Evolutionary conservation across 129 eudicot genomes (phyloP).

Genomic region (Flaveria sonorensis): DNA sequence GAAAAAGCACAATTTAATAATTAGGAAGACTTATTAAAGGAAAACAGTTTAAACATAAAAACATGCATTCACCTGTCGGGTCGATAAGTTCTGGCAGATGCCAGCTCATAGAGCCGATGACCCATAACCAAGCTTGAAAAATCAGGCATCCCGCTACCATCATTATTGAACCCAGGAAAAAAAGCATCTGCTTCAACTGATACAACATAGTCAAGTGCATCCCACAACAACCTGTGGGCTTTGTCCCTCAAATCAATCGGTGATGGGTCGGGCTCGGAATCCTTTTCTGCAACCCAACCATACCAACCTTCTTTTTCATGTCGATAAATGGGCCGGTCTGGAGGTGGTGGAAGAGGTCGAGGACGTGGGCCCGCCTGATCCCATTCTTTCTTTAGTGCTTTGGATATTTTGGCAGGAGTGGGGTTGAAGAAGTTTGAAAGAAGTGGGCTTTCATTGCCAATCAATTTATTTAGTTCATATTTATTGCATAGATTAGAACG

Average conservation of each 20-base stretch:
- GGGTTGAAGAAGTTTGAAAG: constrained; percentile 36
- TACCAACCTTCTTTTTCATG: constrained; percentile 99
- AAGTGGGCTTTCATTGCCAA: constrained; percentile 71
- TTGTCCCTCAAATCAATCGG: constrained; percentile 61
- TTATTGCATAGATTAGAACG: constrained; percentile 82
- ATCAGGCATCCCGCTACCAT: constrained; percentile 87
- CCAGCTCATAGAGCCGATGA: constrained; percentile 75
- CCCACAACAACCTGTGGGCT: constrained; percentile 90
- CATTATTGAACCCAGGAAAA: constrained; percentile 87
- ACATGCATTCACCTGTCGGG: constrained; percentile 66
- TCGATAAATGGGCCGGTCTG: constrained; percentile 80
- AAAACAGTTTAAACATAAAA: constrained; percentile 1
- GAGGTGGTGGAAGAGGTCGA: constrained; percentile 99
- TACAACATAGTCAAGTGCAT: constrained; percentile 89
- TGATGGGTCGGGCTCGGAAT: constrained; percentile 77
- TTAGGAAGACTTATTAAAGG: background rate
- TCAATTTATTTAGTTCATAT: constrained; percentile 56
- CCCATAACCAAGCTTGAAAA: constrained; percentile 96
- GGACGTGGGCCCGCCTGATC: constrained; percentile 94
- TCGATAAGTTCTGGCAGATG: constrained; percentile 82
- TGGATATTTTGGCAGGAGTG: constrained; percentile 48
- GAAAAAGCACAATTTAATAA: constrained; percentile 13
- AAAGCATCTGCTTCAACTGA: constrained; percentile 93
- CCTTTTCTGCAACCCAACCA: constrained; percentile 84
- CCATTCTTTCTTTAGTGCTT: constrained; percentile 68